Conservation (phyloP, 1,139 yeast species). For the Blastobotrys niveus region DNA sequence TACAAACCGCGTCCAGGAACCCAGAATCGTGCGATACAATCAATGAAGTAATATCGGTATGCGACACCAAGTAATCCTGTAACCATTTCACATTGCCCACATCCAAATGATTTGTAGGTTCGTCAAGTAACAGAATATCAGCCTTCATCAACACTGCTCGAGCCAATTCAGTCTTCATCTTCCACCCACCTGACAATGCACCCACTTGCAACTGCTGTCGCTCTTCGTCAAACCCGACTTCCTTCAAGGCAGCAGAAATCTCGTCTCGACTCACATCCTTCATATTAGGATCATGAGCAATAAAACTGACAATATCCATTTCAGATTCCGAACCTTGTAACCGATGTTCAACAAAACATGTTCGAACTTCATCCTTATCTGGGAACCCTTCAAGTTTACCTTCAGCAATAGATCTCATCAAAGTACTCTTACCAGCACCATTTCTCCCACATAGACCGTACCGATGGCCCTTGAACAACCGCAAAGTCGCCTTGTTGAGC, state of each 20-base stretch:
- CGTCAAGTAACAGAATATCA: constrained; percentile 88
- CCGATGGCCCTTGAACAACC: constrained; percentile 89
- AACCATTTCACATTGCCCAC: constrained; percentile 92
- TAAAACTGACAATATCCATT: constrained; percentile 79
- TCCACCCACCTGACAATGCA: constrained; percentile 97
- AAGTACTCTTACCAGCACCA: constrained; percentile 97
- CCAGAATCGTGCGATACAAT: constrained; percentile 98
- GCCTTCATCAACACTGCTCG: constrained; percentile 99
- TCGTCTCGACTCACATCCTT: constrained; percentile 56
- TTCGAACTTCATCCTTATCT: constrained; percentile 74
- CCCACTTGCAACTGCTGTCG: constrained; percentile 88
- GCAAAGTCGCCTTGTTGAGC: constrained; percentile 80
- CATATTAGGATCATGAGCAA: constrained; percentile 86
- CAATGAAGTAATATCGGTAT: constrained; percentile 83
- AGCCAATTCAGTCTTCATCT: constrained; percentile 96
- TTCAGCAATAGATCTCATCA: constrained; percentile 94
- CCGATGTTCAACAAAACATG: constrained; percentile 96
- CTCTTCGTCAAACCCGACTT: constrained; percentile 88
- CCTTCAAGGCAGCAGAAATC: constrained; percentile 66
- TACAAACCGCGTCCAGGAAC: constrained; percentile 90
- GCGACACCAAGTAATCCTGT: constrained; percentile 68
- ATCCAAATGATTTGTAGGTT: constrained; percentile 98
- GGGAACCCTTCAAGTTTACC: constrained; percentile 99
- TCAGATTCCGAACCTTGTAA: constrained; percentile 94
- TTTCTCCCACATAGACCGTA: constrained; percentile 98